Percentiles rank a stretch among this genome's conserved stretches.
Conservation (phyloP, 2,329 filamentous ascomycete species). For the Paraphaeosphaeria minitans region DNA sequence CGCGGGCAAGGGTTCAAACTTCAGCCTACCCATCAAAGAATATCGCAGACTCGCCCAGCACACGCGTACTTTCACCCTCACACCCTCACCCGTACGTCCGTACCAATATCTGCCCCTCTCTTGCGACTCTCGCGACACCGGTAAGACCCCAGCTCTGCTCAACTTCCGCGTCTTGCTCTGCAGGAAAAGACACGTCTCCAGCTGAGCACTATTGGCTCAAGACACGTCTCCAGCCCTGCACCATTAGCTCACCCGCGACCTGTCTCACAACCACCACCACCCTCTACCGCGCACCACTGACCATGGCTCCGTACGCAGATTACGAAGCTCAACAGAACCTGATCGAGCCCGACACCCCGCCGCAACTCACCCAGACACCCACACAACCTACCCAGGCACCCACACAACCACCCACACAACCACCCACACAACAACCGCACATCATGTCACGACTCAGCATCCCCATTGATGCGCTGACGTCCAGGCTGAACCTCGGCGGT, state of each 20-base stretch:
- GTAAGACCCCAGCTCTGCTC: slow-evolving; percentile 38
- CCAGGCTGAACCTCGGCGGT: slow-evolving; percentile 82
- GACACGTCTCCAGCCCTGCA: slow-evolving; percentile 34
- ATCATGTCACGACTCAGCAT: slow-evolving; percentile 89
- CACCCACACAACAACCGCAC: slow-evolving; percentile 16
- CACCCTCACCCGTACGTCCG: slow-evolving; percentile 18
- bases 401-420: slow-evolving; percentile 10
- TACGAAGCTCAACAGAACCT: slow-evolving; percentile 37
- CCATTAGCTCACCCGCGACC: slow-evolving; percentile 10
- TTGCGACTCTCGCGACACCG: slow-evolving; percentile 18
- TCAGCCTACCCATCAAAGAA: slow-evolving; percentile 6
- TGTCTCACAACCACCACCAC: neutral
- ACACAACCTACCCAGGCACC: slow-evolving; percentile 14
- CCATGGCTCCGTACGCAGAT: slow-evolving; percentile 35
- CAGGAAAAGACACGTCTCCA: slow-evolving; percentile 38
- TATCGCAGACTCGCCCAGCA: slow-evolving; percentile 10
- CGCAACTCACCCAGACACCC: slow-evolving; percentile 11
- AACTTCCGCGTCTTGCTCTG: slow-evolving; percentile 13
- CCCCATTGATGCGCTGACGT: slow-evolving; percentile 88
- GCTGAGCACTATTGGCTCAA: slow-evolving; percentile 11
- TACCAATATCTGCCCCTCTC: slow-evolving; percentile 12
- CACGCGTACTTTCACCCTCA: slow-evolving; percentile 15
- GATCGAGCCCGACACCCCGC: slow-evolving; percentile 25
- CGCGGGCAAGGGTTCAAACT: slow-evolving; percentile 6
- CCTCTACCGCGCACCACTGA: slow-evolving; percentile 22